These are phyloP conservation scores for Aegle marmelos DNA, from an alignment of 345 rosid species.

Conservation along the genomic window DNA sequence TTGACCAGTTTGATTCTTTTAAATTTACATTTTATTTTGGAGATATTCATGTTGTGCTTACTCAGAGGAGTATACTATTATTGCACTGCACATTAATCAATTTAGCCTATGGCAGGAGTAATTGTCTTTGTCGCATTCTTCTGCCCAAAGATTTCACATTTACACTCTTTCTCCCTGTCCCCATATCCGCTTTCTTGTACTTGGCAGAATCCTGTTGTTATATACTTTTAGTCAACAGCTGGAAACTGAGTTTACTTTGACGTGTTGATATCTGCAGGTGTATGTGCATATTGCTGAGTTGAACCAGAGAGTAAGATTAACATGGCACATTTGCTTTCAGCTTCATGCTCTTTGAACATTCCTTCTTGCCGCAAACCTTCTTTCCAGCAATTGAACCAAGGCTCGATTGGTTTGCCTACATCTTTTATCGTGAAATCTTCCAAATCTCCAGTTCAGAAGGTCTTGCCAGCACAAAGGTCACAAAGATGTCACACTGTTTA, in stretches of 20 bases:
- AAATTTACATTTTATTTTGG: too few relatives aligned
- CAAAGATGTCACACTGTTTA: constrained; percentile 29
- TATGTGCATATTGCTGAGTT: constrained; percentile 22
- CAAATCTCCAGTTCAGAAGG: constrained; percentile 28
- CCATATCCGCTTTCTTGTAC: too few relatives aligned
- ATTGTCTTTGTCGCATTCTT: too few relatives aligned
- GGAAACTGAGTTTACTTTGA: background rate
- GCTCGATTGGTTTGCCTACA: constrained; percentile 23
- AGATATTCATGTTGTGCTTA: too few relatives aligned
- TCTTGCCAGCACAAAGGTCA: constrained; percentile 30
- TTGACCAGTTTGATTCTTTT: too few relatives aligned
- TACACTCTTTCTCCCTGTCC: too few relatives aligned
- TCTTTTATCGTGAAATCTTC: constrained; percentile 34
- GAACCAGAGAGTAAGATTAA: constrained; percentile 15
- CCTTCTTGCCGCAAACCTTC: constrained; percentile 32
- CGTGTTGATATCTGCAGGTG: constrained; percentile 39
- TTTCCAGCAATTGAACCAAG: constrained; percentile 25
- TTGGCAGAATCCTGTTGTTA: too few relatives aligned
- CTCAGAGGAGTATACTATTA: too few relatives aligned
- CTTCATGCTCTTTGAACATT: constrained; percentile 53
- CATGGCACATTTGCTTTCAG: constrained; percentile 70
- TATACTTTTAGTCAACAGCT: background rate
- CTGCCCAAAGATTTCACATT: too few relatives aligned
- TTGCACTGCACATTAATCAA: too few relatives aligned
- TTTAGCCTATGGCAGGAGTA: too few relatives aligned